Evolutionary conservation across 1,139 yeast genomes (phyloP).

Genomic region (Debaryomyces singareniensis): DNA sequence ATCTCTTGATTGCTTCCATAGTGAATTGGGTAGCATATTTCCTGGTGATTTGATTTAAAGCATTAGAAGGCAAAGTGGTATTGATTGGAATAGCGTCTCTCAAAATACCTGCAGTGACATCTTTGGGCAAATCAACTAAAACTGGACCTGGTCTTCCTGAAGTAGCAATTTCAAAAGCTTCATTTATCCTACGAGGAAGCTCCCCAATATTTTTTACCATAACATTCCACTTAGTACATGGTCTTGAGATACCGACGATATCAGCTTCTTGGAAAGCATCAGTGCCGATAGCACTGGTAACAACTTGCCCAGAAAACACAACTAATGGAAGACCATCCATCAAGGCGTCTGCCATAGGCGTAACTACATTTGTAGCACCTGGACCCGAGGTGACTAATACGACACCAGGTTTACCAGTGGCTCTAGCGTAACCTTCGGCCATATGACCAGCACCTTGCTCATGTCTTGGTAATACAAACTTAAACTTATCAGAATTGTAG

Average conservation of each 20-base stretch:
- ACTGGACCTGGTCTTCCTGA: conserved; percentile 98
- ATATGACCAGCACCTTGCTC: conserved; percentile 99
- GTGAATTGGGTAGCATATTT: conserved; percentile 74
- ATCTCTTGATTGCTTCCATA: conserved; percentile 63
- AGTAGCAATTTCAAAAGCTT: conserved; percentile 95
- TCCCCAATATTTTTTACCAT: conserved; percentile 96
- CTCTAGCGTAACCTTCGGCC: conserved; percentile 99
- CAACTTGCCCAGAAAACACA: conserved; percentile 97
- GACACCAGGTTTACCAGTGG: conserved; percentile 95
- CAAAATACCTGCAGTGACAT: conserved; percentile 88
- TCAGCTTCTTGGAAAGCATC: conserved; percentile 99
- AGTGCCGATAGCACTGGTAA: conserved; percentile 92
- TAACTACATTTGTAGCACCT: conserved; percentile 95
- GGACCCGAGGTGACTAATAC: conserved; percentile 98
- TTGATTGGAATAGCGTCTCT: conserved; percentile 83
- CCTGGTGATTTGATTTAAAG: conserved; percentile 65
- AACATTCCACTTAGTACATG: conserved; percentile 98
- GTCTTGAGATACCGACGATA: conserved; percentile 90
- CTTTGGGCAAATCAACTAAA: conserved; percentile 94
- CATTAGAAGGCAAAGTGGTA: conserved; percentile 77
- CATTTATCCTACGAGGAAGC: conserved; percentile 91
- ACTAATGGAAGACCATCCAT: conserved; percentile 97
- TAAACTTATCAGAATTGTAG: conserved; percentile 81
- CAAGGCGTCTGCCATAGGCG: conserved; percentile 96
- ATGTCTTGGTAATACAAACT: conserved; percentile 89